Conservation (phyloP, 2,329 filamentous ascomycete species). For the Talaromyces sp. region DNA sequence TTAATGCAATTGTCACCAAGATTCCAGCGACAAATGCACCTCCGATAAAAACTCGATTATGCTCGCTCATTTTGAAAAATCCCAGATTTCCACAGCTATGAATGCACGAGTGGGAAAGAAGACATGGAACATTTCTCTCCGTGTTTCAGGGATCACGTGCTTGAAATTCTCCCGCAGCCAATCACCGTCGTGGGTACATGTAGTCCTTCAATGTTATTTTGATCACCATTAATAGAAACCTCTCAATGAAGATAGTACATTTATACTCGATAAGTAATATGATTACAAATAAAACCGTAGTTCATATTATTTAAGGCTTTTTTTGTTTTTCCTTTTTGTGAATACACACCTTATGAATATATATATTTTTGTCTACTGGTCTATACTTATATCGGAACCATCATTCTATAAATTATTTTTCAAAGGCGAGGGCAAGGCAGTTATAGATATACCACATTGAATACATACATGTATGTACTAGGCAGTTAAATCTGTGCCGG, state of each 20-base stretch:
- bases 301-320: too few relatives aligned
- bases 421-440: too few relatives aligned
- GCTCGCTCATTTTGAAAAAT: conserved; percentile 25
- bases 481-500: too few relatives aligned
- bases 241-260: background rate
- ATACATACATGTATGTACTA: too few relatives aligned
- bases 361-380: too few relatives aligned
- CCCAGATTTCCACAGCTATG: background rate
- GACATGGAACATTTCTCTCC: background rate
- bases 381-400: too few relatives aligned
- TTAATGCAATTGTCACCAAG: conserved; percentile 69
- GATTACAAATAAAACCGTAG: too few relatives aligned
- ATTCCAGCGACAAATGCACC: conserved; percentile 74
- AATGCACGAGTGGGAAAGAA: background rate
- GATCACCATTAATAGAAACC: background rate
- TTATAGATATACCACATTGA: too few relatives aligned
- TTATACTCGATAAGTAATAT: background rate
- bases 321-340: too few relatives aligned
- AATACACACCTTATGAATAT: too few relatives aligned
- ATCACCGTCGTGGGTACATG: background rate
- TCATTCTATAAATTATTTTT: too few relatives aligned
- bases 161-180: background rate
- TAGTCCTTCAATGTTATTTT: background rate
- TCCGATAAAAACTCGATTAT: conserved; percentile 52
- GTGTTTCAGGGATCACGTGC: background rate